Base-by-base conservation (phyloP, 192 early-diverging fungal genomes). In the Haplosporangium gracile region DNA sequence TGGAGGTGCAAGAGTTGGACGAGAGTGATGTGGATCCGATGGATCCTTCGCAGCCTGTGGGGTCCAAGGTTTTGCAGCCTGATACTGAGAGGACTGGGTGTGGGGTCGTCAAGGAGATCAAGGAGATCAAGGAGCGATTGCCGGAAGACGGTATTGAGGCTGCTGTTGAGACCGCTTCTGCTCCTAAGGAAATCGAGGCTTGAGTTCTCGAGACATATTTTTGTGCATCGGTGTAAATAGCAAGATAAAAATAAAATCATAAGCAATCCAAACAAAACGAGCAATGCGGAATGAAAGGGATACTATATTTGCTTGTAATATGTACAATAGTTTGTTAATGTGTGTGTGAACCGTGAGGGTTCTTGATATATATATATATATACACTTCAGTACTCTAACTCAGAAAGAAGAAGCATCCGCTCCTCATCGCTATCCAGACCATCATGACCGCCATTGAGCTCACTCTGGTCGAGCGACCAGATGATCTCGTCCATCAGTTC, bases 401-500 rank as follows among this genome's bases (percentile, higher is more conserved):
- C 82, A 0, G 82, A 68, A 40, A 85, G 74, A 6, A 85, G 74
- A 0, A 70, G 70, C 26, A 80, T 42, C 20, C 73, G 83, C 13
- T 80, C 83, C 10, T 72, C 11, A 5, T 80, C 77, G 22, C 68
- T 79, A 4, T 34, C 40, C 51, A 57, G 36, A 22, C 15, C 29
- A 73, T 6, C 68, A 13, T 26, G 26, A 11, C 29, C 72, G 5
- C 68, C 34, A 32, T 32, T 32, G 60, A 65, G 29, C 45, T 79
- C 77, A 22, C 43, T 39, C 40, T 79, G 72, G 16, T 85, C 82
- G 8, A 85, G 68, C 5, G 82, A 75, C 82, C 77, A 85, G 20
- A 85, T 75, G 36, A 85, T 79, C 6, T 53, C 78, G 43, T 79
- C 82, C 82, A 85, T 85, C 38, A 85, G 74, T 53, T 85, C 82